Evolutionary conservation across 2,329 filamentous ascomycete species (phyloP), one percentile per base, ranked within the genome.

Genomic region (Chaetomiaceae sp.): DNA sequence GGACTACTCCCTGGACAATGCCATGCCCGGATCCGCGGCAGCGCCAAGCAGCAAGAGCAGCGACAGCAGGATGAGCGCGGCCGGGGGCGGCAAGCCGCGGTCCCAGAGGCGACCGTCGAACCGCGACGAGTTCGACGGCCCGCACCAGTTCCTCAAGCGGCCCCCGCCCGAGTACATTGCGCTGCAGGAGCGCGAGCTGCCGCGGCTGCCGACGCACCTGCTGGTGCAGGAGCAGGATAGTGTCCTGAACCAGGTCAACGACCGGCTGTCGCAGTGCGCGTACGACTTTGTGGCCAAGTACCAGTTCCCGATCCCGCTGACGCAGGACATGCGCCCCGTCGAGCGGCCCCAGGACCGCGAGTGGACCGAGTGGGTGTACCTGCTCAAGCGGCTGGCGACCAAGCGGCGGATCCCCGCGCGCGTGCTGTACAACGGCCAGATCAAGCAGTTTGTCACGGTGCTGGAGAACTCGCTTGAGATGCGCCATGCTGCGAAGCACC

Each of bases 231-330:
- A 95, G 71, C 89, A 95, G 75, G 89, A 94, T 72, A 82, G 80
- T 65, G 88, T 95, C 63, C 76, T 94, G 53, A 82, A 81, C 53
- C 82, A 86, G 69, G 88, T 94, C 70, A 94, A 94, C 73, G 88
- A 92, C 71, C 82, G 89, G 57, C 77, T 95, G 42, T 91, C 89
- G 22, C 87, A 88, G 69, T 94, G 89, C 69, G 89, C 89, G 29
- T 95, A 87, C 76, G 88, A 95, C 72, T 95, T 95, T 71, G 85
- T 95, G 64, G 89, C 89, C 63, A 91, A 90, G 71, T 94, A 94
- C 69, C 89, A 92, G 71, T 95, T 95, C 67, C 89, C 89, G 12
- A 91, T 95, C 62, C 89, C 89, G 11, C 72, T 94, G 64, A 88
- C 89, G 53, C 82, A 87, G 69, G 88, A 92, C 68, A 91, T 91